Evolutionary conservation across 2,329 filamentous ascomycete genomes (phyloP), one percentile per base, ranked within the genome.

Genomic region (Clonostachys chloroleuca): DNA sequence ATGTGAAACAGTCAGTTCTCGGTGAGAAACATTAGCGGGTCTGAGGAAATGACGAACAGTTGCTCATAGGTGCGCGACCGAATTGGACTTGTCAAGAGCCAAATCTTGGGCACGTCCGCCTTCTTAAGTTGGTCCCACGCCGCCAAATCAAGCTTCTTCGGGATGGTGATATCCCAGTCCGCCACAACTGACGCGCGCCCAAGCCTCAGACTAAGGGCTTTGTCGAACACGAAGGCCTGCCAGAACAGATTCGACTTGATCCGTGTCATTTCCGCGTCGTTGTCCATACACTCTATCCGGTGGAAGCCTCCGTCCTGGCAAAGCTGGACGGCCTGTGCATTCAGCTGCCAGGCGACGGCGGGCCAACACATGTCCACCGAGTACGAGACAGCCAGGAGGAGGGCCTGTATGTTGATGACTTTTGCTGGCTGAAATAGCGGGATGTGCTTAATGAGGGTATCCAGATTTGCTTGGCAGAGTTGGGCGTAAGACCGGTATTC

Each of bases 271-370:
- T 58, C 56, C 18, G 63, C 51, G 43, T 68, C 65, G 36, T 63
- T 53, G 13, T 61, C 61, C 34, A 64, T 58, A 5, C 56, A 60
- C 37, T 62, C 64, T 12, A 59, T 56, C 43, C 78, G 73, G 56
- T 86, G 83, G 50, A 81, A 84, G 5, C 83, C 83, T 5, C 84
- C 73, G 0, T 77, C 77, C 54, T 83, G 80, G 52, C 80, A 84
- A 45, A 87, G 68, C 45, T 78, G 73, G 13, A 77, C 75, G 0
- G 82, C 83, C n/a, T 74, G 73, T 7, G 75, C 77, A 18, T 75
- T 77, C 16, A 86, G 66, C 16, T 80, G 77, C 76, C 81, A 84
- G 16, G 79, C 80, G 5, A 86, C 70, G 0, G 80, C 80, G 1
- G 81, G 80, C 36, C 80, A 78, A 5, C 80, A 83, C 13, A 77